These are phyloP conservation scores for Penicillium sp. DNA, from an alignment of 2,329 filamentous ascomycete genomes.

Conservation along the genomic window DNA sequence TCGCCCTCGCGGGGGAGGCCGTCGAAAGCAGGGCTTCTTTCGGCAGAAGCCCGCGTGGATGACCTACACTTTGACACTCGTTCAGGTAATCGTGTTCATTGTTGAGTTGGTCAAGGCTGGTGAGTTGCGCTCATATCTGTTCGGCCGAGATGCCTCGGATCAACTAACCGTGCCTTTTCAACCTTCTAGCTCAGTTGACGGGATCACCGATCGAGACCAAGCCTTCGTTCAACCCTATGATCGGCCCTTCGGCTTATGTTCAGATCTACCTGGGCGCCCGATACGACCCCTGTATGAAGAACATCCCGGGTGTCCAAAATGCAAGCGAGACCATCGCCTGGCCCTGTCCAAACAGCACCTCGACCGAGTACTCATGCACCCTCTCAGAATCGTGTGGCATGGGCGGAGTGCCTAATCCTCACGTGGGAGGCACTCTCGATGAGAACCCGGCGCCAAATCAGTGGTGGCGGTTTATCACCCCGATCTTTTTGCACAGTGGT, in stretches of 20 bases:
- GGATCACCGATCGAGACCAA: slow-evolving; percentile 67
- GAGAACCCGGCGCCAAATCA: slow-evolving; percentile 72
- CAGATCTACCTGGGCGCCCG: slow-evolving; percentile 96
- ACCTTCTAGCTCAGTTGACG: slow-evolving; percentile 67
- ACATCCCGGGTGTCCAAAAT: slow-evolving; percentile 48
- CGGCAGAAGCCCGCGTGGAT: slow-evolving; percentile 68
- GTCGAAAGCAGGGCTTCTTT: slow-evolving; percentile 52
- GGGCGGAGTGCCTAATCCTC: slow-evolving; percentile 67
- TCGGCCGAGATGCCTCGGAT: not conserved
- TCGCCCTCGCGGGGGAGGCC: slow-evolving; percentile 8
- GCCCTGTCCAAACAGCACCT: slow-evolving; percentile 79
- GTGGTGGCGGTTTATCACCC: slow-evolving; percentile 94
- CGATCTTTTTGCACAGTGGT: slow-evolving; percentile 93
- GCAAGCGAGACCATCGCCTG: slow-evolving; percentile 49
- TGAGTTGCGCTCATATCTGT: slow-evolving; percentile 44
- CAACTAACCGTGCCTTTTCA: slow-evolving; percentile 7
- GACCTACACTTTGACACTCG: slow-evolving; percentile 72
- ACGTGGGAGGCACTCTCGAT: slow-evolving; percentile 49
- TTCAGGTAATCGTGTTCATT: slow-evolving; percentile 83
- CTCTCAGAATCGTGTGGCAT: slow-evolving; percentile 84
- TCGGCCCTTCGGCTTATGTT: slow-evolving; percentile 84
- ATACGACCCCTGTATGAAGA: slow-evolving; percentile 93
- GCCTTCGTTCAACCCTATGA: slow-evolving; percentile 93
- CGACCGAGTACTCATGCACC: slow-evolving; percentile 60
- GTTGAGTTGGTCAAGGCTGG: slow-evolving; percentile 82